Conservation (phyloP, 2,329 filamentous ascomycete species). For the Ophiobolus disseminans region DNA sequence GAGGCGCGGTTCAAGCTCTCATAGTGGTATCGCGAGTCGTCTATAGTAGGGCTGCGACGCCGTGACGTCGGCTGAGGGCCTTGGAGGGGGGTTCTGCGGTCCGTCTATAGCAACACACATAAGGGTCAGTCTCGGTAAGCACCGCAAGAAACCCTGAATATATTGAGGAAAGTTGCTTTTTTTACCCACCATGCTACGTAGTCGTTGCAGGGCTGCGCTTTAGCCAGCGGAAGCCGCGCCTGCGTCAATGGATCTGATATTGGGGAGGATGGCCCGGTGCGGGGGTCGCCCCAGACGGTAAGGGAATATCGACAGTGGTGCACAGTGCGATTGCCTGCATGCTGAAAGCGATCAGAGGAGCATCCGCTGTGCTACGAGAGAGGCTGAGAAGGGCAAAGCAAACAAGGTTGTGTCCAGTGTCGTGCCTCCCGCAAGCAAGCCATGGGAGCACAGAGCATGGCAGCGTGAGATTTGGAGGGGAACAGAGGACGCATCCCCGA, state of each 20-base stretch:
- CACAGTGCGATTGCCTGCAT: constrained; percentile 47
- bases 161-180: constrained; percentile 26
- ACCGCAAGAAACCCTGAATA: constrained; percentile 9
- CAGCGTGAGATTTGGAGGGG: constrained; percentile 25
- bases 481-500: constrained; percentile 10
- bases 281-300: constrained; percentile 27
- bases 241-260: constrained; percentile 46
- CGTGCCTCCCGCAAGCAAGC: constrained; percentile 14
- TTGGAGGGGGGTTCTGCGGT: constrained; percentile 34
- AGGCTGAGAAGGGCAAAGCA: constrained; percentile 37
- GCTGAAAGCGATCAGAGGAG: constrained; percentile 38
- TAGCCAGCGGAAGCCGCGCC: constrained; percentile 34
- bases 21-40: constrained; percentile 20
- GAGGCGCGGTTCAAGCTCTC: constrained; percentile 19
- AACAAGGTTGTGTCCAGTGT: constrained; percentile 24
- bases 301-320: constrained; percentile 31
- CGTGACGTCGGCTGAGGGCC: constrained; percentile 26
- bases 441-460: constrained; percentile 29
- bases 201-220: constrained; percentile 28
- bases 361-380: constrained; percentile 42
- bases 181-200: constrained; percentile 50
- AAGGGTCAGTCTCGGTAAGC: constrained; percentile 32
- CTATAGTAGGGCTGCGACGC: constrained; percentile 23
- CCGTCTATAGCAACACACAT: constrained; percentile 33
- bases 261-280: constrained; percentile 30